Percentiles rank a stretch among this genome's conserved stretches.
Evolutionary conservation across 2,329 filamentous ascomycete species (phyloP).

Genomic region (Plenodomus lindquistii): DNA sequence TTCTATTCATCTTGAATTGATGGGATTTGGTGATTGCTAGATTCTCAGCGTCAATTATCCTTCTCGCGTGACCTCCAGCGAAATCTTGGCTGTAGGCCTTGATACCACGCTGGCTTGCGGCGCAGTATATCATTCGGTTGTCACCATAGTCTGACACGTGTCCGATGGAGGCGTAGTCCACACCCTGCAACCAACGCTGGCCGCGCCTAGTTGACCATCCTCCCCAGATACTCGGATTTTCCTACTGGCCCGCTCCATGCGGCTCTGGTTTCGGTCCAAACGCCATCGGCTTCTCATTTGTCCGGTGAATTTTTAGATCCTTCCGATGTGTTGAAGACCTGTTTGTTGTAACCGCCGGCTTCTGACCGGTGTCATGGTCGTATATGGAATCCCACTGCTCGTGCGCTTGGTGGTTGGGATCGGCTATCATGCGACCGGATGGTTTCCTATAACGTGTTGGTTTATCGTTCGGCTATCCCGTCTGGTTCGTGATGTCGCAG

Average conservation of each 20-base stretch:
- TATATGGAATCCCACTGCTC: not conserved
- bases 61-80: not conserved
- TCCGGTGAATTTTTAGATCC: constrained; percentile 8
- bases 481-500: not conserved
- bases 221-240: constrained; percentile 2
- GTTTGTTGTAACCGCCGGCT: constrained; percentile 19
- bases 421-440: not conserved
- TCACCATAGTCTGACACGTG: constrained; percentile 20
- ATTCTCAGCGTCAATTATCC: not conserved
- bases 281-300: constrained; percentile 16
- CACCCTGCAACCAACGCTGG: constrained; percentile 4
- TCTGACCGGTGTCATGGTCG: constrained; percentile 9
- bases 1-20: not conserved
- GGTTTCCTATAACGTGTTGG: not conserved
- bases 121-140: constrained; percentile 10
- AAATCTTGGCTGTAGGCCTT: constrained; percentile 11
- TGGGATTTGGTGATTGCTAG: not conserved
- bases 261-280: constrained; percentile 10
- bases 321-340: constrained; percentile 10
- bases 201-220: constrained; percentile 18
- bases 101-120: constrained; percentile 14
- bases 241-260: constrained; percentile 15
- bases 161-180: constrained; percentile 12
- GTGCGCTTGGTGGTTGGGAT: not conserved
- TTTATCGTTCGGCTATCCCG: not conserved